Conservation (phyloP, 2,329 filamentous ascomycete genomes). For the Nigrograna mackinnonii region DNA sequence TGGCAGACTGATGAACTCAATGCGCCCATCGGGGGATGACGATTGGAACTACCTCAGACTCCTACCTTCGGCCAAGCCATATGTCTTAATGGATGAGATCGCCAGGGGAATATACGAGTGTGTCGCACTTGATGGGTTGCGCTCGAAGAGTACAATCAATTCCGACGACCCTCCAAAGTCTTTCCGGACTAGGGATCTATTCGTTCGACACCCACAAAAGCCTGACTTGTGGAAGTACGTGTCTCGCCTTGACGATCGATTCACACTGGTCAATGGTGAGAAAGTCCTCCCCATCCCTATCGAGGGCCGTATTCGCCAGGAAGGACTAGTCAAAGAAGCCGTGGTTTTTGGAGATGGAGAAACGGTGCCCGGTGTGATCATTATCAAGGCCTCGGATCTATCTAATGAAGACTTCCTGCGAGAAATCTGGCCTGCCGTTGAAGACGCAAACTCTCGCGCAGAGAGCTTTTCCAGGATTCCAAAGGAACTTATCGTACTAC, state of each 20-base stretch:
- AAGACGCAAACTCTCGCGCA: slow-evolving; percentile 56
- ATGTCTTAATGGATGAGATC: slow-evolving; percentile 44
- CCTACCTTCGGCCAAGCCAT: slow-evolving; percentile 44
- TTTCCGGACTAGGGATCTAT: slow-evolving; percentile 55
- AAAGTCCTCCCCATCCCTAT: slow-evolving; percentile 53
- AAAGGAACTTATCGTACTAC: slow-evolving; percentile 56
- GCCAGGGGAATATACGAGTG: slow-evolving; percentile 45
- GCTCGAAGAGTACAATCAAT: slow-evolving; percentile 46
- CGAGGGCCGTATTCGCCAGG: slow-evolving; percentile 59
- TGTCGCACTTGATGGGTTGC: slow-evolving; percentile 42
- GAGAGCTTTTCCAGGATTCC: slow-evolving; percentile 57
- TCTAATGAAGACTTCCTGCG: slow-evolving; percentile 52
- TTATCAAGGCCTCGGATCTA: slow-evolving; percentile 53
- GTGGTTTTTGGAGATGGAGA: slow-evolving; percentile 61
- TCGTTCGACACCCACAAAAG: slow-evolving; percentile 47
- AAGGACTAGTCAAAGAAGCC: slow-evolving; percentile 58
- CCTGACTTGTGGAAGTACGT: slow-evolving; percentile 53
- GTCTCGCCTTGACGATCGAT: slow-evolving; percentile 50
- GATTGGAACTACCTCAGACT: slow-evolving; percentile 65
- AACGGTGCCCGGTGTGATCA: slow-evolving; percentile 56
- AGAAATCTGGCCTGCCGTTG: slow-evolving; percentile 53
- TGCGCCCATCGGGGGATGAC: slow-evolving; percentile 56
- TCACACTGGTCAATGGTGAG: slow-evolving; percentile 55
- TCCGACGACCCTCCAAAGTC: slow-evolving; percentile 46
- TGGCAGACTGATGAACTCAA: slow-evolving; percentile 65